Evolutionary conservation across 129 eudicot species (phyloP).

Genomic region (Pittosporum tobira): DNA sequence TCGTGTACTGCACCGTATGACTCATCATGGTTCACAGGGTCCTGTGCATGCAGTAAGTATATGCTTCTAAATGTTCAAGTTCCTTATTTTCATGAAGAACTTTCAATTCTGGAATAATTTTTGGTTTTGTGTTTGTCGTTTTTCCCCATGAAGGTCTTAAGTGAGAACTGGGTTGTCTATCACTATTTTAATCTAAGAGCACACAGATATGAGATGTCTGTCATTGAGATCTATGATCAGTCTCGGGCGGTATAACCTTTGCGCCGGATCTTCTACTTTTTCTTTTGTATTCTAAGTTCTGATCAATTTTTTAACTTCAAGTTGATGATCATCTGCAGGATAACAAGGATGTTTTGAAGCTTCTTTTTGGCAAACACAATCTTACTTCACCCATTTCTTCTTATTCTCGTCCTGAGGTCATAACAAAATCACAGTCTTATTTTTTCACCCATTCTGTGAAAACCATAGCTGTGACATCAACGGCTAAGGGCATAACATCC

Average conservation of each 20-base stretch:
- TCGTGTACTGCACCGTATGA: slow-evolving; percentile 84
- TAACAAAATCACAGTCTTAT: slow-evolving; percentile 80
- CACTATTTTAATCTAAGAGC: slow-evolving; percentile 97
- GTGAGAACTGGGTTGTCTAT: slow-evolving; percentile 99
- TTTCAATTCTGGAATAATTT: slow-evolving; percentile 3
- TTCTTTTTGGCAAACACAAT: slow-evolving; percentile 87
- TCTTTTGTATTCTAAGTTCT: neutral
- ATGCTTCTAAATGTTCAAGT: slow-evolving; percentile 11
- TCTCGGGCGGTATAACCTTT: slow-evolving; percentile 77
- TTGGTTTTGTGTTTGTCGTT: slow-evolving; percentile 1
- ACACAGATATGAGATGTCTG: slow-evolving; percentile 95
- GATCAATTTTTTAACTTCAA: neutral
- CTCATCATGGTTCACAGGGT: slow-evolving; percentile 93
- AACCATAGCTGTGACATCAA: slow-evolving; percentile 75
- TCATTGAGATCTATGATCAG: slow-evolving; percentile 88
- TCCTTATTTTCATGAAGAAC: neutral
- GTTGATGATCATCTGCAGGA: slow-evolving; percentile 43
- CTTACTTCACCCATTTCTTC: slow-evolving; percentile 88
- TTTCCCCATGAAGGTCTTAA: slow-evolving; percentile 54
- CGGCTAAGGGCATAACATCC: slow-evolving; percentile 90
- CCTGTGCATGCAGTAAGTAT: slow-evolving; percentile 97
- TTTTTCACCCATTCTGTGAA: slow-evolving; percentile 86
- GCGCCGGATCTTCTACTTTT: neutral
- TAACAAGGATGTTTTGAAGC: slow-evolving; percentile 83
- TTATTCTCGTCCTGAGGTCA: slow-evolving; percentile 88